A percentile compares a stretch with the other conserved stretches of the same genome.
phyloP scores from a whole-genome alignment of 2,329 filamentous ascomycete genomes.

The Alternaria viburni region DNA sequence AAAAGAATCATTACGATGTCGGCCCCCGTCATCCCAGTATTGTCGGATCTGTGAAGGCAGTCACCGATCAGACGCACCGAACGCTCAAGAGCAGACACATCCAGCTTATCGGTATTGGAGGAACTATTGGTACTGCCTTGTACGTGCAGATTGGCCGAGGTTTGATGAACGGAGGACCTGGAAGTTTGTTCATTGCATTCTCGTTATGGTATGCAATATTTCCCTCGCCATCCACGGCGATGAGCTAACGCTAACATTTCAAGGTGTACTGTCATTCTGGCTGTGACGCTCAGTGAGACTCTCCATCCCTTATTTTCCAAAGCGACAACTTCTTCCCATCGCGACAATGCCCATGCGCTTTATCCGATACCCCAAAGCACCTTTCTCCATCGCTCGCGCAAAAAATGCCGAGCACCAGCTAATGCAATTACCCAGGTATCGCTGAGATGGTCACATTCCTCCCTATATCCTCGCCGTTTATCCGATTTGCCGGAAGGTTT shows the following conservation, averaged over 20 bases:
- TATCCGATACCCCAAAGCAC: constrained; percentile 18
- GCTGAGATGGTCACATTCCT: constrained; percentile 80
- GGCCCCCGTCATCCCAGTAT: constrained; percentile 33
- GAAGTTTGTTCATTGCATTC: constrained; percentile 55
- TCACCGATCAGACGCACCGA: constrained; percentile 51
- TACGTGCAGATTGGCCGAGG: constrained; percentile 57
- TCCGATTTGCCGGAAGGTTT: constrained; percentile 76
- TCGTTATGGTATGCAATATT: constrained; percentile 49
- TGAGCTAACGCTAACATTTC: background rate
- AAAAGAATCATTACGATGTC: constrained; percentile 35
- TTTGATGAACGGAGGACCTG: constrained; percentile 55
- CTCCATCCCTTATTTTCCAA: constrained; percentile 21
- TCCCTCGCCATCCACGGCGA: background rate
- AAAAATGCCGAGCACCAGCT: constrained; percentile 18
- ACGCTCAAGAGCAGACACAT: constrained; percentile 56
- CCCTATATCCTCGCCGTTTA: constrained; percentile 79
- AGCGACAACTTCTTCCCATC: constrained; percentile 25
- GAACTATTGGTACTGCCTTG: constrained; percentile 57
- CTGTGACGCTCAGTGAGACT: constrained; percentile 50
- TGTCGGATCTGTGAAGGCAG: constrained; percentile 35
- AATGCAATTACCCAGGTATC: constrained; percentile 52
- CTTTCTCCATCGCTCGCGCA: background rate
- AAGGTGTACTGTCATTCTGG: constrained; percentile 52
- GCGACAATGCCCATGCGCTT: constrained; percentile 27
- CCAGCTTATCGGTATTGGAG: constrained; percentile 55